phyloP scores from a whole-genome alignment of 805 yeast genomes.

The Candida multigemmis region DNA sequence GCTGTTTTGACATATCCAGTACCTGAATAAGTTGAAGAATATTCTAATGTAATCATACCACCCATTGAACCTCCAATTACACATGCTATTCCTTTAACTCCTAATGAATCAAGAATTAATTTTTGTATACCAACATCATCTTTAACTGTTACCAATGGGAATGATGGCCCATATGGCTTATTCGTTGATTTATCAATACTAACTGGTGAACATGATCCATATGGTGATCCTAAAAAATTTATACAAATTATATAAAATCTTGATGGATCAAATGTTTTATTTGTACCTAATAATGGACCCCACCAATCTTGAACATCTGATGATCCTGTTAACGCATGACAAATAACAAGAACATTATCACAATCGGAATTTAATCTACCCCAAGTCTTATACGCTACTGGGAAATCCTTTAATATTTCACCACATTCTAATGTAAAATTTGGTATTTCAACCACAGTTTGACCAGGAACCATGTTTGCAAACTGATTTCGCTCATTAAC shows the following conservation, averaged over 20 bases:
- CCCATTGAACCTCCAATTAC: slow-evolving; percentile 99
- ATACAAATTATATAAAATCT: slow-evolving; percentile 80
- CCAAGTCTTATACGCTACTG: slow-evolving; percentile 95
- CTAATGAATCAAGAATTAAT: slow-evolving; percentile 67
- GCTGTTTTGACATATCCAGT: slow-evolving; percentile 57
- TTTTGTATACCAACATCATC: slow-evolving; percentile 83
- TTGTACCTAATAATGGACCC: slow-evolving; percentile 89
- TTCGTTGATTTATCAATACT: slow-evolving; percentile 72
- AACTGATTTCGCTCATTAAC: slow-evolving; percentile 56
- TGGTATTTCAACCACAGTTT: slow-evolving; percentile 72
- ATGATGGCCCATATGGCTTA: slow-evolving; percentile 82
- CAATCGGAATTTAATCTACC: slow-evolving; percentile 65
- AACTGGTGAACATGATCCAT: slow-evolving; percentile 91
- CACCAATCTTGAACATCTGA: slow-evolving; percentile 97
- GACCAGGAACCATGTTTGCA: slow-evolving; percentile 62
- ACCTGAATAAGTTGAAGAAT: slow-evolving; percentile 56
- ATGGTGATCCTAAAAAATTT: slow-evolving; percentile 93
- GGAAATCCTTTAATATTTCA: slow-evolving; percentile 59
- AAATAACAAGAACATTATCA: slow-evolving; percentile 78
- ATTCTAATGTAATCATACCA: slow-evolving; percentile 92
- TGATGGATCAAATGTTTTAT: slow-evolving; percentile 84
- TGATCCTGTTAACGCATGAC: slow-evolving; percentile 95
- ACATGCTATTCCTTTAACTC: slow-evolving; percentile 71
- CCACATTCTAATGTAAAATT: slow-evolving; percentile 74
- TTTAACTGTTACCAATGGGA: slow-evolving; percentile 87